Conservation (phyloP, 2,329 filamentous ascomycete species). For the Hirsutella minnesotensis region DNA sequence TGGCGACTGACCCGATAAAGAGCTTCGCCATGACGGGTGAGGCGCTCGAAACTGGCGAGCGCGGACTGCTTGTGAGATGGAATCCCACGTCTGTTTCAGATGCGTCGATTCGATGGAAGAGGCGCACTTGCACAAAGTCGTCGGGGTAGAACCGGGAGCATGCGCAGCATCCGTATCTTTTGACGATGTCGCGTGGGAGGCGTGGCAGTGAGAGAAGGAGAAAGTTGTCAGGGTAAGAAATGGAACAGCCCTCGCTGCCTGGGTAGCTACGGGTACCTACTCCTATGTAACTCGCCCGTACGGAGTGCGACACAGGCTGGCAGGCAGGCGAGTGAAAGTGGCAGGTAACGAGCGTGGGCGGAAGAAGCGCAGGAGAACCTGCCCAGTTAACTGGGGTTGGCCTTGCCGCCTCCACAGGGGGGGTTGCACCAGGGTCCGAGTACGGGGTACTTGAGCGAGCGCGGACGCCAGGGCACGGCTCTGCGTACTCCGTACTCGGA, state of each 20-base stretch:
- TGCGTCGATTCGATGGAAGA: background rate
- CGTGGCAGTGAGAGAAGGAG: background rate
- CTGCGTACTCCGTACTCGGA: too few relatives aligned
- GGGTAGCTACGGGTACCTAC: background rate
- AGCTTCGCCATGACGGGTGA: constrained; percentile 70
- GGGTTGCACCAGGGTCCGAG: too few relatives aligned
- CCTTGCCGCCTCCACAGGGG: too few relatives aligned
- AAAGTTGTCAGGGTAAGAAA: background rate
- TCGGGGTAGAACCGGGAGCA: background rate
- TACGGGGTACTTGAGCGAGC: too few relatives aligned
- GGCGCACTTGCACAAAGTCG: background rate
- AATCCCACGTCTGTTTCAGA: background rate
- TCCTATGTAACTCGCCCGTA: too few relatives aligned
- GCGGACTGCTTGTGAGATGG: background rate
- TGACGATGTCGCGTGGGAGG: background rate
- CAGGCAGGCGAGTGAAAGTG: too few relatives aligned
- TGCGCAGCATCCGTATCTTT: background rate
- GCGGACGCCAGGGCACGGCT: too few relatives aligned
- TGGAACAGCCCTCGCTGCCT: background rate
- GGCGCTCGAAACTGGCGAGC: background rate
- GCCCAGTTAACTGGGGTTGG: too few relatives aligned
- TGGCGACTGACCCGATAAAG: constrained; percentile 70
- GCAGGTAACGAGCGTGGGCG: too few relatives aligned
- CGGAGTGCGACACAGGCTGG: too few relatives aligned
- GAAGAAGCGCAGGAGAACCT: too few relatives aligned